phyloP scores from a whole-genome alignment of 176 grass and related monocot genomes.

The Cenchrus americanus region DNA sequence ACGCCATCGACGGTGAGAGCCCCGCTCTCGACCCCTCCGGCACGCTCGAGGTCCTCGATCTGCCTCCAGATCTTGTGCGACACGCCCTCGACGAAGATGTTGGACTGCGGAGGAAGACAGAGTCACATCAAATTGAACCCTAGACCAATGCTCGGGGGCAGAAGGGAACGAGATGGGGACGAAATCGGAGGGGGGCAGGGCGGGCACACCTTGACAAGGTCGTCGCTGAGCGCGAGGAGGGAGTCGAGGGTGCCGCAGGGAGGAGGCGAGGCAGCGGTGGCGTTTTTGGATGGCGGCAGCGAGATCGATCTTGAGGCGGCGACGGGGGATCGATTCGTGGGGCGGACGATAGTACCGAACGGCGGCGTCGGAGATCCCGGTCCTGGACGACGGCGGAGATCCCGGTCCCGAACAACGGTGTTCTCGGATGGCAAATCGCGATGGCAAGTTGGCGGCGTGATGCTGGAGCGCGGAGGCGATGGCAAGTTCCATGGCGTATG shows the following conservation, averaged over 20 bases:
- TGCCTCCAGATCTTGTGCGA: conserved; percentile 97
- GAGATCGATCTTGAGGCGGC: too few relatives aligned
- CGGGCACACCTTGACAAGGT: conserved; percentile 75
- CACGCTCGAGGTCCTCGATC: conserved; percentile 90
- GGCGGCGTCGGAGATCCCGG: too few relatives aligned
- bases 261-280: too few relatives aligned
- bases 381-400: too few relatives aligned
- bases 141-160: not conserved
- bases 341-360: too few relatives aligned
- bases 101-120: conserved; percentile 55
- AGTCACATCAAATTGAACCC: not conserved
- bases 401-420: too few relatives aligned
- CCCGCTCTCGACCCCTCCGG: conserved; percentile 55
- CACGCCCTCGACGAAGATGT: conserved; percentile 83
- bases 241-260: conserved; percentile 94
- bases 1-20: conserved; percentile 89
- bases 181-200: not conserved
- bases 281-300: too few relatives aligned
- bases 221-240: conserved; percentile 94
- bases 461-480: too few relatives aligned
- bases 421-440: too few relatives aligned
- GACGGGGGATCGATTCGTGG: too few relatives aligned
- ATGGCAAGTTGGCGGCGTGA: too few relatives aligned
- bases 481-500: too few relatives aligned
- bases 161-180: not conserved